Evolutionary conservation across 345 rosid species (phyloP), one percentile per base, ranked within the genome.

Genomic region (Cardamine occulta): DNA sequence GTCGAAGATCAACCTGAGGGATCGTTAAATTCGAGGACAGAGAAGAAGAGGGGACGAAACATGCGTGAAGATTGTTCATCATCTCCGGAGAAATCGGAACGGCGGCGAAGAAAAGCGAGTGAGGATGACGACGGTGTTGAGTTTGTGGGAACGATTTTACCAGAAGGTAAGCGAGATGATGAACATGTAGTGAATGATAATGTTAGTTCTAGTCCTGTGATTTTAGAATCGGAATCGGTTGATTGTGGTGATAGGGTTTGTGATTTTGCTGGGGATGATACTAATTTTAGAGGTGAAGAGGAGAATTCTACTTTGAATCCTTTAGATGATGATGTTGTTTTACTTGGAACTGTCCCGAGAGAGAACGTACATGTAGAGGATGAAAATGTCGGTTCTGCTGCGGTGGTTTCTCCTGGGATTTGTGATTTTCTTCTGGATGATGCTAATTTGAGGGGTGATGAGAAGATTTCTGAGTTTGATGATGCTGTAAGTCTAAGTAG

Each of bases 401-500:
- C 62, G 42, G 57, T 42, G 48, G 44, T 21, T 51, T 9, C 70
- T 76, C 59, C 70, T 60, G 45, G 23, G 68, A 23, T 53, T 70
- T 51, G 55, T 42, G 49, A 60, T 65, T 15, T 57, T 58, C 8
- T 7, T 28, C 4, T 34, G 34, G 28, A 40, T 75, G 53, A 60
- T 60, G 54, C 3, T 68, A 34, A 52, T 31, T 32, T 54, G 58
- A 54, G 15, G 13, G 55, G n/a, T 61, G 40, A n/a, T 28, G 57
- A 68, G 47, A 68, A 14, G n/a, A 24, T 5, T 68, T 5, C 42
- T 19, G 64, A 44, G 24, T 13, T 12, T 10, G 72, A 40, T 40
- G 76, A 66, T 7, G 63, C 58, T 65, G n/a, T 49, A 39, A 72
- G 68, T 65, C 72, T 71, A 35, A 77, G 72, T 70, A 21, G 19